Evolutionary conservation across 176 grass and related monocot species (phyloP).

Genomic region (Bolboschoenus planiculmis): DNA sequence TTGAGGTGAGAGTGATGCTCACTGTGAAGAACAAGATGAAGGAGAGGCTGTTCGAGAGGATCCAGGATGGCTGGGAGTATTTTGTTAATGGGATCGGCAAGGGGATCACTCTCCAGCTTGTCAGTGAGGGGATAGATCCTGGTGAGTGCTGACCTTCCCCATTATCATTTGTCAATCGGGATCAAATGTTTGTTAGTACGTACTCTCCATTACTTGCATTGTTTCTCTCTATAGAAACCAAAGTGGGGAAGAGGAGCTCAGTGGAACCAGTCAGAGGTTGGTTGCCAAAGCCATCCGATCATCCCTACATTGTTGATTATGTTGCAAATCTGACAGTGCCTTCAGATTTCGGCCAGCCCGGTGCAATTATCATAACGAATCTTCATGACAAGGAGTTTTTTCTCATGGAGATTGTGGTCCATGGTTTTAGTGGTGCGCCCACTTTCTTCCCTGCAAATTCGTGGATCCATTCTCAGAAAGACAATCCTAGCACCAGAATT

Average conservation of each 20-base stretch:
- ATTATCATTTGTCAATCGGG: neutral
- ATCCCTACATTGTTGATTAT: constrained; percentile 39
- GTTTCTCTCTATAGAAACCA: constrained; percentile 19
- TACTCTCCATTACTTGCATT: neutral
- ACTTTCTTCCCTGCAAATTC: constrained; percentile 38
- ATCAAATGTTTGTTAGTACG: neutral
- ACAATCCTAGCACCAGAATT: constrained; percentile 27
- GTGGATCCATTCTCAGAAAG: constrained; percentile 43
- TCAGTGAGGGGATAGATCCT: constrained; percentile 38
- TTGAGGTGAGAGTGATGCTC: constrained; percentile 28
- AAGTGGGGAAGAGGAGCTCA: constrained; percentile 33
- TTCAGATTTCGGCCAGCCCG: constrained; percentile 30
- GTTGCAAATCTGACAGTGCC: constrained; percentile 28
- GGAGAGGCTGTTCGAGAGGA: constrained; percentile 26
- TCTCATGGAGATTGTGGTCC: constrained; percentile 35
- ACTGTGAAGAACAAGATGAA: constrained; percentile 39
- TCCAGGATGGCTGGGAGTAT: constrained; percentile 32
- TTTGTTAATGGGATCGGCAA: constrained; percentile 32
- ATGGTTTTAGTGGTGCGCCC: constrained; percentile 30
- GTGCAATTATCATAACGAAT: constrained; percentile 35
- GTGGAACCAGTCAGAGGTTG: constrained; percentile 32
- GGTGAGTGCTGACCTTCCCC: constrained; percentile 29
- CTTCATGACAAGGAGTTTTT: constrained; percentile 47
- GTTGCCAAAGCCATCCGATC: constrained; percentile 31
- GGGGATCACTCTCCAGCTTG: constrained; percentile 34